These are phyloP conservation scores for Fusarium globosum DNA, from an alignment of 2,329 filamentous ascomycete genomes.

Conservation along the genomic window DNA sequence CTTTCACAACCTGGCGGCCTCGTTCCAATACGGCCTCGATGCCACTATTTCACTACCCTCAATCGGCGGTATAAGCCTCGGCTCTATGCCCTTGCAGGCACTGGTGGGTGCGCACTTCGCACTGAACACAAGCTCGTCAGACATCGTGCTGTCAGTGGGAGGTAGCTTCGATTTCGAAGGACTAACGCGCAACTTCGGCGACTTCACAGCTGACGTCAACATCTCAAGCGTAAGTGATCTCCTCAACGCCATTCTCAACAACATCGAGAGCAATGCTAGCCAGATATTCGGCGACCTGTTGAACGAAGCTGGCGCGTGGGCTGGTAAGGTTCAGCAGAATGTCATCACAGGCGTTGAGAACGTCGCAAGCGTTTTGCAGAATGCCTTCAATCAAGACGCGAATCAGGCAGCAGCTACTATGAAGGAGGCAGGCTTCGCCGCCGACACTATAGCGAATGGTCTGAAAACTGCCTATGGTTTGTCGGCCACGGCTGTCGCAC, in stretches of 20 bases:
- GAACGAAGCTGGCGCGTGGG: background rate
- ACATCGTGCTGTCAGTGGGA: background rate
- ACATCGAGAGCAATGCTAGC: background rate
- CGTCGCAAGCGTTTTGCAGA: background rate
- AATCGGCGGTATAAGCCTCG: background rate
- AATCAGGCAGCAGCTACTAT: background rate
- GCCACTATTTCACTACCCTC: background rate
- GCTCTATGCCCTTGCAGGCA: background rate
- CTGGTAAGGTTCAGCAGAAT: background rate
- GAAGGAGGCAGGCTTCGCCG: background rate
- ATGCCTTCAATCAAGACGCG: background rate
- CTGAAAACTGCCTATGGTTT: background rate
- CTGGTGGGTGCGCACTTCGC: background rate
- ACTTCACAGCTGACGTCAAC: background rate
- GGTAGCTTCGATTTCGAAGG: slow-evolving; percentile 4
- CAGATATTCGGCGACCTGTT: background rate
- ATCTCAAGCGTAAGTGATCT: background rate
- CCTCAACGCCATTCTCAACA: background rate
- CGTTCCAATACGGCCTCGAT: background rate
- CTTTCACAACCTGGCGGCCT: background rate
- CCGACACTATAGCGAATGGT: background rate
- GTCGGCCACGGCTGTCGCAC: background rate
- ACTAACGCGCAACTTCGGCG: background rate
- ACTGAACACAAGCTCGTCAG: background rate
- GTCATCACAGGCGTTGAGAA: background rate